Evolutionary conservation across 2,329 filamentous ascomycete genomes (phyloP), one percentile per base, ranked within the genome.

Genomic region (Cercospora sp.): DNA sequence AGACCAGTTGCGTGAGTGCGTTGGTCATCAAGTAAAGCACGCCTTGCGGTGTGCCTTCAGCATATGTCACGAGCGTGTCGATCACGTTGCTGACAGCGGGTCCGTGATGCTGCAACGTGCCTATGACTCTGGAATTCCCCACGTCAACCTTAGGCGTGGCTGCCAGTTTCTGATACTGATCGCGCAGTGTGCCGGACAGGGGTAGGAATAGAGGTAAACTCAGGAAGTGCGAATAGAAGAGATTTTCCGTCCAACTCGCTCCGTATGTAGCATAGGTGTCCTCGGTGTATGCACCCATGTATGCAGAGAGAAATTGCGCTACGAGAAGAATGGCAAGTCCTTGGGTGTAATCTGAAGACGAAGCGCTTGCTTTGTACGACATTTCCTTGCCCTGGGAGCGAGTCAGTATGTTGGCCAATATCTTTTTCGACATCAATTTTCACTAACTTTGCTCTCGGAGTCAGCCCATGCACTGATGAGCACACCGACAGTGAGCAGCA

Each of bases 281-380:
- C 79, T 99, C 94, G 0, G 94, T 94, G 79, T 97, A 98, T 32
- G 97, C 87, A 4, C 95, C 95, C 90, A 98, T 97, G 76, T 94
- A 91, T 24, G 95, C 93, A 7, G 93, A 96, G 24, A 98, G 86
- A 4, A 97, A 81, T 81, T 99, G 95, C 1, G 95, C 95, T 43
- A 96, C 79, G 57, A 97, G 91, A 16, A 99, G 87, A 61, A 99
- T 91, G 3, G 86, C 80, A 12, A 99, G 90, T 3, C 95, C 95
- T 5, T 86, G 89, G 66, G 85, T 82, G 74, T 88, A 91, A 58
- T 84, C 82, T 2, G 82, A 79, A 57, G 81, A 80, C 5, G 74
- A 75, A 10, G 73, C 65, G 28, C 79, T 78, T 16, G 80, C 77
- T 13, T 82, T 81, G 3, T 79, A 79, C 28, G 79, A 79, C 74